Conservation (phyloP, 2,329 filamentous ascomycete genomes). For the Aspergillus sp. region DNA sequence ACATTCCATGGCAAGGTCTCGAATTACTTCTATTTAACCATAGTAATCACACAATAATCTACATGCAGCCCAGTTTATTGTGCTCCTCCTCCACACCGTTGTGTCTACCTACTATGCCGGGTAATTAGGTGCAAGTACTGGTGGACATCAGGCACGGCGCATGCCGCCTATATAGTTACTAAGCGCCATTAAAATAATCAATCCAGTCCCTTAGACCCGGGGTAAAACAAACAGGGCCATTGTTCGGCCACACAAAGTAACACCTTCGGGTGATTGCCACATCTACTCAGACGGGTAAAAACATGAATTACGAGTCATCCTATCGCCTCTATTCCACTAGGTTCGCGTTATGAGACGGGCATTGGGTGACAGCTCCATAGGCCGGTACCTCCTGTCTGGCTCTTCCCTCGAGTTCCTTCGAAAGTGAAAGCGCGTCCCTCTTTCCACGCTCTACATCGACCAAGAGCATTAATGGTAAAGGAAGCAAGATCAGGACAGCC, state of each 20-base stretch:
- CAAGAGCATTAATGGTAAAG: slow-evolving; percentile 79
- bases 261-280: not conserved
- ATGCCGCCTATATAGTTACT: too few species aligned
- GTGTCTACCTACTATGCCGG: too few species aligned
- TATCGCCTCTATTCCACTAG: not conserved
- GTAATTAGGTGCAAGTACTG: too few species aligned
- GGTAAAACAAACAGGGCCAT: not conserved
- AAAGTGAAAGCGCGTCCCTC: slow-evolving; percentile 65
- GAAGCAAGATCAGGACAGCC: slow-evolving; percentile 77
- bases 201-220: too few species aligned
- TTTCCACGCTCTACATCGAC: slow-evolving; percentile 82
- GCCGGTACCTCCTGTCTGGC: slow-evolving; percentile 21
- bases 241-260: not conserved
- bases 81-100: not conserved
- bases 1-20: not conserved
- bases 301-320: not conserved
- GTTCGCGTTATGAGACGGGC: not conserved
- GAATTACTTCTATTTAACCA: not conserved
- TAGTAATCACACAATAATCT: not conserved
- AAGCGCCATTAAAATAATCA: too few species aligned
- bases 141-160: too few species aligned
- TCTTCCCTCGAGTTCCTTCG: slow-evolving; percentile 50
- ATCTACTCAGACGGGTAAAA: not conserved
- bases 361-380: slow-evolving; percentile 25
- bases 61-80: not conserved